Base-by-base conservation (phyloP, 495 filamentous ascomycete species). In the Penicillium nucicola region DNA sequence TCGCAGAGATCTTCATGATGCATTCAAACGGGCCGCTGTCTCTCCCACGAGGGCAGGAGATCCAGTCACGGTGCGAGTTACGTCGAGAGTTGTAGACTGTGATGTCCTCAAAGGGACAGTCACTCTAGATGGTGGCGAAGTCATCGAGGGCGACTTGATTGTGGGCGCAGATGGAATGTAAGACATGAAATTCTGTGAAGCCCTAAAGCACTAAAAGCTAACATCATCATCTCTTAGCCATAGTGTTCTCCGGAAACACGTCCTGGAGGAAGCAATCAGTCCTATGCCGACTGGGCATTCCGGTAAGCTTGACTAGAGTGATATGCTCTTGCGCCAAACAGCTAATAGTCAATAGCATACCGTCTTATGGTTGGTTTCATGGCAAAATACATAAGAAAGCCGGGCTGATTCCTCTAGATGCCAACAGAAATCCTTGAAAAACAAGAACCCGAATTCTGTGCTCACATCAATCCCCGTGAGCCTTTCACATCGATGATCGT, bases 161-260 rank as follows among this genome's bases (percentile, higher is more conserved):
- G 41, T 83, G 31, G 78, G 78, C 0, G 72, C 78, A 0, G 79
- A 82, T 56, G 77, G 77, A 15, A 69, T 78, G 57, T 53, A 17
- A 47, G 57, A 36, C 1, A 5, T 15, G 32, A 20, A 18, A 17
- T 35, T 28, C 5, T 35, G 4, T 35, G 33, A 34, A 15, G 13
- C n/a, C n/a, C n/a, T n/a, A n/a, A 2, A 11, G 25, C 10, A 2
- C 1, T 1, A 15, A 35, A 25, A 15, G 15, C 34, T 17, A 18
- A 40, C 2, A 33, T 23, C 1, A 8, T 17, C 30, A 13, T 28
- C 2, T 6, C 12, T 20, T 28, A 60, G 57, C 19, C 57, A 56
- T 34, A 60, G 57, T 50, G 45, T 47, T 11, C 14, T 60, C 8
- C 52, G 57, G 2, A 53, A 53, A 25, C 45, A 60, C 41, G 48